Base-by-base conservation (phyloP, 2,329 filamentous ascomycete species). In the Rhynchosporium agropyri region DNA sequence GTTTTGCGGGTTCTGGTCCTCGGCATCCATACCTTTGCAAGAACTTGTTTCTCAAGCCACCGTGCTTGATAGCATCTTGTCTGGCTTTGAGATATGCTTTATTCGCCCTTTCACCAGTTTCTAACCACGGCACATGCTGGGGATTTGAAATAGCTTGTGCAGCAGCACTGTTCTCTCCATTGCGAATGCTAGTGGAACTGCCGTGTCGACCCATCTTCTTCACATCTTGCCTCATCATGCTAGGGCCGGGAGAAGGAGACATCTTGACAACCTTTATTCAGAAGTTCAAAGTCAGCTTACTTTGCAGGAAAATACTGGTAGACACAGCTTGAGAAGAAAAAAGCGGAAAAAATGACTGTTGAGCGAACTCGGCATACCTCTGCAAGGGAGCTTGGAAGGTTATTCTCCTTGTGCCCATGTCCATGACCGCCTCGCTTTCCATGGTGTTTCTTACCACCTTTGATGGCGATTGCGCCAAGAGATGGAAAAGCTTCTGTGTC, bases 401-500 rank as follows among this genome's bases (percentile, higher is more conserved):
- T 81, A 64, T 85, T 87, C 65, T 92, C 89, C 72, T 89, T 91
- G 70, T 84, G 84, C 7, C 79, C 79, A 71, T 89, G 89, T 10
- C 89, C 88, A 74, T 96, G 91, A 0, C 90, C 90, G 53, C 91
- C 91, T 63, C 93, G 86, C 77, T 97, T 97, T 42, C 92, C 93
- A 74, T 97, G 92, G 74, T 96, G 91, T 73, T 97, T 96, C 78
- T 97, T 97, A 60, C 85, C 88, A 58, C 86, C 86, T 75, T 95
- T 95, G 31, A 83, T 79, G 57, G 85, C 82, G 33, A 85, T 89
- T 42, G 92, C 91, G 5, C 92, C 91, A 2, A 99, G 83, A 8
- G 90, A 91, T 7, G 95, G 95, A 72, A 99, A 99, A 0, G 94
- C 95, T 72, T 99, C 95, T 26, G 91, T 94, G 72, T 99, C 95